These are phyloP conservation scores for Craterostigma plantagineum DNA, from an alignment of 257 asterid species.

Conservation along the genomic window DNA sequence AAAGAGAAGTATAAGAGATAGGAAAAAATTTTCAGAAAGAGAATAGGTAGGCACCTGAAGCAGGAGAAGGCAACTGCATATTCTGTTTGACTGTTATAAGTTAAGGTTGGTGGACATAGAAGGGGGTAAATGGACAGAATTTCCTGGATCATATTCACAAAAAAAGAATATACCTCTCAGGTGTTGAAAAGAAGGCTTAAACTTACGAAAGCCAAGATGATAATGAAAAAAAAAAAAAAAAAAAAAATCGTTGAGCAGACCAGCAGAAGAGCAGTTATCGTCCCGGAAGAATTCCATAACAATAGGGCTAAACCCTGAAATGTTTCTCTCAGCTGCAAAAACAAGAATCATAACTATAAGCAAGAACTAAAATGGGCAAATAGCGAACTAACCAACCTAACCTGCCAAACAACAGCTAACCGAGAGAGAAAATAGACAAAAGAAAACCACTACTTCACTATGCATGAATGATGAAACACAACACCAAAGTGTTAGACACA, in stretches of 20 bases:
- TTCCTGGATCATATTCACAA: conserved; percentile 39
- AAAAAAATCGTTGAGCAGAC: conserved; percentile 24
- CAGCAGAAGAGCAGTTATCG: conserved; percentile 88
- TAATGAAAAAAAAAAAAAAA: background rate
- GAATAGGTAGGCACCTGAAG: conserved; percentile 50
- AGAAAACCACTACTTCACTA: no score
- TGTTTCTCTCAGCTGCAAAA: conserved; percentile 54
- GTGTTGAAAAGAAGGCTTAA: background rate
- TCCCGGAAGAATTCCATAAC: conserved; percentile 87
- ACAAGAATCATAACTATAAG: background rate
- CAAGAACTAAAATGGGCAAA: background rate
- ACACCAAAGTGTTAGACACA: no score
- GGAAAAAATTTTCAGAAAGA: conserved; percentile 2
- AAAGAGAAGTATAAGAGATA: background rate
- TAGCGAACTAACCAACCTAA: no score
- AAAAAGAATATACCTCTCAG: background rate
- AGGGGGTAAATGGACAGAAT: conserved; percentile 91
- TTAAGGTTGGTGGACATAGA: conserved; percentile 81
- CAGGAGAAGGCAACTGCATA: conserved; percentile 94
- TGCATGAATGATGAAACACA: no score
- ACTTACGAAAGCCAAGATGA: background rate
- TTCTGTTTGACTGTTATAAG: conserved; percentile 84
- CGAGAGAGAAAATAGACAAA: no score
- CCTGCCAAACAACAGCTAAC: no score
- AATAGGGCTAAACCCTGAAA: conserved; percentile 88